Conservation (phyloP, 805 yeast genomes). For the Komagataella ulmi region DNA sequence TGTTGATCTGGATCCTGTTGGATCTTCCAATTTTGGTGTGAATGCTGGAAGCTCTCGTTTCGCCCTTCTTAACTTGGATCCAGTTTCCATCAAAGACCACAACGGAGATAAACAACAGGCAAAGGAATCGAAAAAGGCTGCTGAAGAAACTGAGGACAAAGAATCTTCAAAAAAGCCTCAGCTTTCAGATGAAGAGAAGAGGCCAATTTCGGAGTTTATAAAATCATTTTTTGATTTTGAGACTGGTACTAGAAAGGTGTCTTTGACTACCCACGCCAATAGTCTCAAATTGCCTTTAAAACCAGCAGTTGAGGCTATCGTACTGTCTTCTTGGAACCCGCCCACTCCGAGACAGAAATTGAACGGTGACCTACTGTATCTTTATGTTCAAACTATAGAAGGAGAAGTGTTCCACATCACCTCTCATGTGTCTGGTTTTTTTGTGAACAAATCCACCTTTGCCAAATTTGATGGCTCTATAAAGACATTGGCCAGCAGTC, state of each 20-base stretch:
- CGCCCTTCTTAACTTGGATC: conserved; percentile 23
- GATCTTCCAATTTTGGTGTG: conserved; percentile 23
- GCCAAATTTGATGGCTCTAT: conserved; percentile 58
- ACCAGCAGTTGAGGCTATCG: conserved; percentile 41
- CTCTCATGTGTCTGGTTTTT: conserved; percentile 69
- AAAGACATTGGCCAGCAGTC: conserved; percentile 13
- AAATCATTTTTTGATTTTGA: conserved; percentile 6
- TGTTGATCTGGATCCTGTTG: conserved; percentile 34
- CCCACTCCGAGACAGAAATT: conserved; percentile 48
- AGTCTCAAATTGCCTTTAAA: conserved; percentile 18
- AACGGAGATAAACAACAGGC: conserved; percentile 6
- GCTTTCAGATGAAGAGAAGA: conserved; percentile 19
- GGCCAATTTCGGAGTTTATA: conserved; percentile 8
- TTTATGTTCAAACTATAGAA: conserved; percentile 67
- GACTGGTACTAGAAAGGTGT: conserved; percentile 4
- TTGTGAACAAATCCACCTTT: conserved; percentile 54
- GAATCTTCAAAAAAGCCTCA: conserved; percentile 3
- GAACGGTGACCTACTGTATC: conserved; percentile 71
- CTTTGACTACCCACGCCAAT: conserved; percentile 12
- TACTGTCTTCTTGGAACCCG: conserved; percentile 77
- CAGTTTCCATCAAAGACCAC: conserved; percentile 7
- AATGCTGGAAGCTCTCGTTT: conserved; percentile 40
- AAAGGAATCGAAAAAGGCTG: conserved; percentile 5
- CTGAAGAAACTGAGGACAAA: conserved; percentile 4
- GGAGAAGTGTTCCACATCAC: conserved; percentile 71